Evolutionary conservation across 2,329 filamentous ascomycete species (phyloP), one percentile per base, ranked within the genome.

Genomic region (Xylariaceae sp.): DNA sequence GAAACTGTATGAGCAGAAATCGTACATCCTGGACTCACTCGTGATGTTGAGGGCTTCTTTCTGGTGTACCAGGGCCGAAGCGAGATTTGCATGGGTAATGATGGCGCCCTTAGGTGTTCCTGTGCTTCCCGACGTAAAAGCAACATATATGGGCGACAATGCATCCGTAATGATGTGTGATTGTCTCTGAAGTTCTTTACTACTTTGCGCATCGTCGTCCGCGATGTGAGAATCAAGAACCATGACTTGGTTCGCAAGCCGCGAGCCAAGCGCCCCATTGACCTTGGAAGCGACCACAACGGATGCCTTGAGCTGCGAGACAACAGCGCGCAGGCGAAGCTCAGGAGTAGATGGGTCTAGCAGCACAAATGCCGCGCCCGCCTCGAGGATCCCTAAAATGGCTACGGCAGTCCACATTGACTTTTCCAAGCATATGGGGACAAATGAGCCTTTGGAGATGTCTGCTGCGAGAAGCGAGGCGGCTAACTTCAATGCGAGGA

Each of bases 401-500:
- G 47, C 44, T 19, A 46, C 42, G 17, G 51, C 31, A 13, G 48
- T 51, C 33, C 13, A 17, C 16, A 14, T 13, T 3, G 36, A 39
- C 36, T 39, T 39, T 39, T 39, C 36, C 36, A 11, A 17, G 16
- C 36, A 39, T 39, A 39, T 39, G 16, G 16, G 13, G 16, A 39
- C 36, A 11, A 17, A 17, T 39, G 36, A 17, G 36, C 36, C 36
- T 11, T 17, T 39, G 36, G 16, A 17, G 13, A 14, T 17, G 13
- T 10, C 36, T 17, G n/a, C 2, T 12, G n/a, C 43, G 11, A 45
- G 14, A 31, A 45, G 22, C n/a, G n/a, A 6, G 13, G n/a, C 13
- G 5, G 36, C 36, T 17, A 56, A 16, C n/a, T 40, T 19, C 3
- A 31, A 22, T 13, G 64, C 61, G 12, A 64, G 53, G 9, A 56